Percentiles rank a stretch among this genome's conserved stretches.
These are phyloP conservation scores for Aspergillus sp. DNA, from an alignment of 2,329 filamentous ascomycete species.

Conservation along the genomic window DNA sequence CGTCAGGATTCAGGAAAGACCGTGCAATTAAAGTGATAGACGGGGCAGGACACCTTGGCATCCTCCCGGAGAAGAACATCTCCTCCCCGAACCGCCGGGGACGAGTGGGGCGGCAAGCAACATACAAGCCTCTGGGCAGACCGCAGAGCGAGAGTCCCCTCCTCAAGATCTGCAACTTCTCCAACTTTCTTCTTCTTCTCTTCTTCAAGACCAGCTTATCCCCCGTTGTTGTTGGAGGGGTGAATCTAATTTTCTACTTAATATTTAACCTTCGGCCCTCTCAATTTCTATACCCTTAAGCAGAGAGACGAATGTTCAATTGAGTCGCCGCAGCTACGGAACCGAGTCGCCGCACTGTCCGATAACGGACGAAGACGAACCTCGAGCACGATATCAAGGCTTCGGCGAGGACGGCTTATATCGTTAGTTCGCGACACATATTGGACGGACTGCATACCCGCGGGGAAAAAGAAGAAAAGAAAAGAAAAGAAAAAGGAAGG, in stretches of 20 bases:
- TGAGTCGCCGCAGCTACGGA: not conserved
- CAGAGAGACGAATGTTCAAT: not conserved
- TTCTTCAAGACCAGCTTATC: not conserved
- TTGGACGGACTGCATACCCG: not conserved
- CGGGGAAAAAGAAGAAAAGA: no score
- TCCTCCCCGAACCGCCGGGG: slow-evolving; percentile 1
- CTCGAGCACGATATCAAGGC: no score
- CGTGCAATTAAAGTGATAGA: no score
- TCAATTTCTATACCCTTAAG: not conserved
- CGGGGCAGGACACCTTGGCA: no score
- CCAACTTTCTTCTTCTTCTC: slow-evolving; percentile 1
- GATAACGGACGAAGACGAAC: slow-evolving; percentile 14
- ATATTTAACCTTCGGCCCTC: not conserved
- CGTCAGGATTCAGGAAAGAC: no score
- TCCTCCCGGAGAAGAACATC: not conserved
- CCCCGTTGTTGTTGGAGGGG: not conserved
- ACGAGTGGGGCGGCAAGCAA: not conserved
- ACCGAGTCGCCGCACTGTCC: slow-evolving; percentile 1
- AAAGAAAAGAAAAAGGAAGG: no score
- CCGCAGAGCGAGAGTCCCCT: not conserved
- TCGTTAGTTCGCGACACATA: not conserved
- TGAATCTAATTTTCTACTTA: not conserved
- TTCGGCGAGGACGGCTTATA: no score
- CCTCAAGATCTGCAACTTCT: slow-evolving; percentile 10
- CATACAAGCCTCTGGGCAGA: not conserved